Percentiles rank a stretch among this genome's conserved stretches.
Conservation (phyloP, 768 basidiomycete genomes). For the Lentinula raphanica region DNA sequence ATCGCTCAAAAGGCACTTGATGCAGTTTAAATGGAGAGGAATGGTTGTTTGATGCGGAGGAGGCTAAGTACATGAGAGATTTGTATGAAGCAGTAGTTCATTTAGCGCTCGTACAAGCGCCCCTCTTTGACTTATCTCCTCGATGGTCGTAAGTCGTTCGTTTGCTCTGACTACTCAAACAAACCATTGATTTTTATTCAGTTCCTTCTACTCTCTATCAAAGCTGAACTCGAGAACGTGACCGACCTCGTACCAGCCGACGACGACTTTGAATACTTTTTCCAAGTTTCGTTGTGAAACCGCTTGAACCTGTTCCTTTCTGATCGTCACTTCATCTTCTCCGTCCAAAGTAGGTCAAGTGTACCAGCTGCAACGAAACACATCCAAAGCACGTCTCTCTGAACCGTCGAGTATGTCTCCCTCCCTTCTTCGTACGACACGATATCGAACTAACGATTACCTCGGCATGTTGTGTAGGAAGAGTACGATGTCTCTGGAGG, state of each 20-base stretch:
- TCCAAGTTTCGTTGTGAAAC: constrained; percentile 49
- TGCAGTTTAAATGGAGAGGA: too few relatives aligned
- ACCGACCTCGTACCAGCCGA: constrained; percentile 61
- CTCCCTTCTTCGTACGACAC: background rate
- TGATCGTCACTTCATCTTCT: too few relatives aligned
- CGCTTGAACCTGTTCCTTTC: too few relatives aligned
- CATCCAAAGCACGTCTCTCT: constrained; percentile 65
- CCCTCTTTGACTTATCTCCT: too few relatives aligned
- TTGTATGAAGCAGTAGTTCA: too few relatives aligned
- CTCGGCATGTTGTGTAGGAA: constrained; percentile 52
- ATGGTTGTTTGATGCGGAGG: too few relatives aligned
- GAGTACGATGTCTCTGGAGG: constrained; percentile 58
- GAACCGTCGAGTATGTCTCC: constrained; percentile 59
- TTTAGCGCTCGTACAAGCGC: too few relatives aligned
- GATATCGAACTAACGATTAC: background rate
- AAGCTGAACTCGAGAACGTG: constrained; percentile 78
- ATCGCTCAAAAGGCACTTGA: too few relatives aligned
- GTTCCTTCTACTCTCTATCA: constrained; percentile 33
- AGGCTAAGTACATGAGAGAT: too few relatives aligned
- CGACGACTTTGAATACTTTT: constrained; percentile 75
- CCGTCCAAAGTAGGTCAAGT: constrained; percentile 51
- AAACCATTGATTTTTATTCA: background rate
- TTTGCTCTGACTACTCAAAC: too few relatives aligned
- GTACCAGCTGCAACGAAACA: constrained; percentile 71
- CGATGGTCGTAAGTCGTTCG: too few relatives aligned